Conservation (phyloP, 805 yeast genomes). For the Nakazawaea sp. region DNA sequence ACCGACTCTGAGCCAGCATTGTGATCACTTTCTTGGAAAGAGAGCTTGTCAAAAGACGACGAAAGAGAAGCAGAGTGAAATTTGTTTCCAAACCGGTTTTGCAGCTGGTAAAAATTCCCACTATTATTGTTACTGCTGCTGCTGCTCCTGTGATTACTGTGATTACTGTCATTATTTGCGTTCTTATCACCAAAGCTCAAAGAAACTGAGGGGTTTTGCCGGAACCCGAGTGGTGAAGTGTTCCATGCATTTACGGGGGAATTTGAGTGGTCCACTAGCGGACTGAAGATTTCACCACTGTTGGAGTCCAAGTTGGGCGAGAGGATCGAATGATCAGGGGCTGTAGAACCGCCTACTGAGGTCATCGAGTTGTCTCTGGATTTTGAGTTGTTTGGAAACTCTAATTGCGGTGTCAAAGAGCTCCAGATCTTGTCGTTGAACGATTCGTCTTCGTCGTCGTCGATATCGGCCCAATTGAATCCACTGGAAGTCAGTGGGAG, state of each 20-base stretch:
- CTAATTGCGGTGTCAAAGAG: not conserved
- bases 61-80: not conserved
- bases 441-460: slow-evolving; percentile 12
- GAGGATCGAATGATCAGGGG: too few relatives aligned
- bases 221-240: not conserved
- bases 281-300: slow-evolving; percentile 1
- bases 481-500: slow-evolving; percentile 7
- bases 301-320: not conserved
- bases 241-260: too few relatives aligned
- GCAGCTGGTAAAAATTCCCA: too few relatives aligned
- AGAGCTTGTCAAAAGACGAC: slow-evolving; percentile 3
- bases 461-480: slow-evolving; percentile 17
- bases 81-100: too few relatives aligned
- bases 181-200: slow-evolving; percentile 3
- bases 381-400: not conserved
- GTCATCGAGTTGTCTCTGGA: not conserved
- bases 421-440: slow-evolving; percentile 11
- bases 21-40: slow-evolving; percentile 1
- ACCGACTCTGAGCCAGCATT: slow-evolving; percentile 7
- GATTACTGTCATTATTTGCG: not conserved
- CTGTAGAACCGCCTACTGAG: not conserved
- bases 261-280: not conserved
- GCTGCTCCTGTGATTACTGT: not conserved
- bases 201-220: slow-evolving; percentile 4
- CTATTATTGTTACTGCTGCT: not conserved